Base-by-base conservation (phyloP, 768 basidiomycete species). In the Gyrodon lividus region DNA sequence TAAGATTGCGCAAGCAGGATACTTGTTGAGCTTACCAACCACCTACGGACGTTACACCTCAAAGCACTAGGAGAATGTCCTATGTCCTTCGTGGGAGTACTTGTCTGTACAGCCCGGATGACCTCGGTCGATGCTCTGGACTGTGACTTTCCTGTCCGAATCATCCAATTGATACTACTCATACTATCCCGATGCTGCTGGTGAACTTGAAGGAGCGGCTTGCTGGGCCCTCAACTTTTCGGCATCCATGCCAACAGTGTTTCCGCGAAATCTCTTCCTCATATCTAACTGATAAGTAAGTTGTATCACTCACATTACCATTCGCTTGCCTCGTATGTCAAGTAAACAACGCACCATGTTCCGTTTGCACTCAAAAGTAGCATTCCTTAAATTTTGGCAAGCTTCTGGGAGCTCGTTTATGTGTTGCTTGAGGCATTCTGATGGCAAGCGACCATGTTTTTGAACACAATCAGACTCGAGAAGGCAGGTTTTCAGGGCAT, bases 301-400 rank as follows among this genome's bases (percentile, higher is more conserved):
- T 13, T 13, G 0, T 12, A 22, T 49, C 5, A 43, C 48, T 22
- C 22, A 54, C 20, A 16, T 44, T 41, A 26, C 7, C 33, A 20
- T 41, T 19, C 28, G 3, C 37, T 43, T 44, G 52, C 26, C 26
- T 39, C 4, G 23, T 12, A 38, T 40, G 19, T 20, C 14, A 17
- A 12, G 19, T 22, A 12, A 23, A 12, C 7, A 16, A 64, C 83
- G 52, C 52, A 92, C 91, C 89, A 92, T 88, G 38, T 86, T 89
- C 52, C 91, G 78, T 69, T 96, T 96, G 73, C 93, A 96, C 58
- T 95, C 90, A 59, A 89, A 93, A 1, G 88, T 84, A 10, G 90
- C 89, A 68, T 82, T 84, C 46, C 93, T 78, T 48, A 96, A 72
- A 23, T 82, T 78, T 64, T 83, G 81, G 66, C 93, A 96, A 59